Percentiles rank a stretch among this genome's conserved stretches.
These are phyloP conservation scores for Stereocaulon alpinum DNA, from an alignment of 495 filamentous ascomycete genomes.

Conservation along the genomic window DNA sequence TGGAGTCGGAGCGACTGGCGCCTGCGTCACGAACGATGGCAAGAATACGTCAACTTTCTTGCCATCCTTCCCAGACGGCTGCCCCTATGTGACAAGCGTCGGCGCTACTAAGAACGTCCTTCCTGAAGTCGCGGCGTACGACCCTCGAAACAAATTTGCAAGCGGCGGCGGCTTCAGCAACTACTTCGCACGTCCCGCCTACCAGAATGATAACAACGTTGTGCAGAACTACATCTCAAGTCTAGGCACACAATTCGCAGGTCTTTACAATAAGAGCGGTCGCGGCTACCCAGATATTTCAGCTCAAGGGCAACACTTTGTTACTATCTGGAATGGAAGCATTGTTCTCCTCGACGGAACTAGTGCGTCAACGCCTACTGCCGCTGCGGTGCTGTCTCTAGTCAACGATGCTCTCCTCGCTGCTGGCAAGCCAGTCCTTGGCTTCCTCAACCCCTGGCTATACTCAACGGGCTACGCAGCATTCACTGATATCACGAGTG, in stretches of 20 bases:
- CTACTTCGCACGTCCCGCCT: slow-evolving; percentile 49
- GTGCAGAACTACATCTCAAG: slow-evolving; percentile 46
- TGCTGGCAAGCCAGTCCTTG: slow-evolving; percentile 45
- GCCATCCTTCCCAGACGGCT: slow-evolving; percentile 59
- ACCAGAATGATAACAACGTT: slow-evolving; percentile 41
- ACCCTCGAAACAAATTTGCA: slow-evolving; percentile 32
- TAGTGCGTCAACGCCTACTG: slow-evolving; percentile 52
- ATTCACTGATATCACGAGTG: slow-evolving; percentile 53
- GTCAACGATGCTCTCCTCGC: slow-evolving; percentile 57
- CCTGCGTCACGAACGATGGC: slow-evolving; percentile 57
- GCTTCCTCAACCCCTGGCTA: slow-evolving; percentile 69
- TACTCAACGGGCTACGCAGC: slow-evolving; percentile 44
- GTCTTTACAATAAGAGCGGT: slow-evolving; percentile 50
- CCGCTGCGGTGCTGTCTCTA: slow-evolving; percentile 52
- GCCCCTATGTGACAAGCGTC: slow-evolving; percentile 65
- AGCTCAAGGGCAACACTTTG: slow-evolving; percentile 47
- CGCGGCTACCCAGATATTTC: slow-evolving; percentile 67
- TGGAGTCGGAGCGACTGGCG: slow-evolving; percentile 47
- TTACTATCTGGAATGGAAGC: slow-evolving; percentile 43
- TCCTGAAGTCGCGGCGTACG: slow-evolving; percentile 46
- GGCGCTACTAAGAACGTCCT: slow-evolving; percentile 49
- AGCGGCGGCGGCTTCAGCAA: slow-evolving; percentile 63
- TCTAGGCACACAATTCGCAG: slow-evolving; percentile 36
- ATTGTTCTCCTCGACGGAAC: slow-evolving; percentile 50
- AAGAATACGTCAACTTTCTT: slow-evolving; percentile 56